Conservation (phyloP, 345 rosid genomes). For the Garcia nutans region DNA sequence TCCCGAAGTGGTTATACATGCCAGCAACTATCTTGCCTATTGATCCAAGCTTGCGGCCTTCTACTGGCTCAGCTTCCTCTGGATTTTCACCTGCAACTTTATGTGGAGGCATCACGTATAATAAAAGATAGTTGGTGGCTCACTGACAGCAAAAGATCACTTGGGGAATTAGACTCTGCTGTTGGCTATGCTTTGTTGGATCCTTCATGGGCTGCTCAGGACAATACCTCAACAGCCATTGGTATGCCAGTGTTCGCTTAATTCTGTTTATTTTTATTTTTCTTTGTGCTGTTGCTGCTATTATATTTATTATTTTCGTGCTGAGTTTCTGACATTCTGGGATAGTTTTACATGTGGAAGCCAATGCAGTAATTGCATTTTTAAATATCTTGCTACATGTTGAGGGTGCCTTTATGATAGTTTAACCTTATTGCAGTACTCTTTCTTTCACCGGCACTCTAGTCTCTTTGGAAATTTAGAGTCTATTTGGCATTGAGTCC, state of each 20-base stretch:
- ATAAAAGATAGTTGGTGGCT: slow-evolving; percentile 97
- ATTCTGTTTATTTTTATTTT: background rate
- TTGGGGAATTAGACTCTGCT: slow-evolving; percentile 81
- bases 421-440: background rate
- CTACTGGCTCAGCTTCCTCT: slow-evolving; percentile 93
- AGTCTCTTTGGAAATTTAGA: background rate
- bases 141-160: slow-evolving; percentile 71
- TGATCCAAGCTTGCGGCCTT: slow-evolving; percentile 96
- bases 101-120: slow-evolving; percentile 75
- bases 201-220: slow-evolving; percentile 99
- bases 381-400: background rate
- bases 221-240: slow-evolving; percentile 93
- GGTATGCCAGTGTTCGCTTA: slow-evolving; percentile 40
- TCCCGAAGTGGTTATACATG: slow-evolving; percentile 94
- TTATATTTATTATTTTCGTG: background rate
- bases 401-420: background rate
- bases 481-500: no score
- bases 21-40: slow-evolving; percentile 90
- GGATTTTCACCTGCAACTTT: slow-evolving; percentile 82
- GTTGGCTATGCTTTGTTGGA: slow-evolving; percentile 92
- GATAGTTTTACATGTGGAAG: background rate
- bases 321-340: background rate
- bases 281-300: background rate
- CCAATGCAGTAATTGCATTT: background rate
- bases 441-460: background rate